Evolutionary conservation across 306 rosid genomes (phyloP), one percentile per base, ranked within the genome.

Genomic region (Potentilla sterilis): DNA sequence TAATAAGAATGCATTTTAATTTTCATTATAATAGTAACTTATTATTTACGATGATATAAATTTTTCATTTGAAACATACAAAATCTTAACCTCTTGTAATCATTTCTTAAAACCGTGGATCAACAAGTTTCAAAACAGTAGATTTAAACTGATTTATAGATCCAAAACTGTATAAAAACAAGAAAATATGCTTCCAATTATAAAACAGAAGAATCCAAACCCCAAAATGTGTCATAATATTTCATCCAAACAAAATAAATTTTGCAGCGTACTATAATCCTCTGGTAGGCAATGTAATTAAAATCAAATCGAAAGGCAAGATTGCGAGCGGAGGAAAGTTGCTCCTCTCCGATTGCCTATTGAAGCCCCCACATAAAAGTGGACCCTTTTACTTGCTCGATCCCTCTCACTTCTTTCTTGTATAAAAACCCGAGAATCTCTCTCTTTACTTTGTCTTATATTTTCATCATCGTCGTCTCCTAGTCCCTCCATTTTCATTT

Each of bases 231-330:
- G 18, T 2, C 38, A 11, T 13, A 9, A 58, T 22, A 58, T 3
- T 58, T 16, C 65, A 5, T 34, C 54, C 34, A 18, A 69, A 8
- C 4, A 14, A 37, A 72, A 12, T 16, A 7, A 37, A 52, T 52
- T 6, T 37, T 18, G 15, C 22, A 11, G 66, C 16, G 4, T 41
- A n/a, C 15, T 7, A 12, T 38, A 6, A 16, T 22, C 14, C 42
- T 24, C 3, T 73, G 77, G 55, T 2, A 41, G 32, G 2, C 21
- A 41, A 47, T 47, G 87, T 87, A 82, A 86, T 76, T 78, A 78
- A 35, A 47, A 43, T 0, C 9, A 77, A 85, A 80, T 58, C 51
- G 12, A 41, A 59, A 62, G 85, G 77, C 80, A 74, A 78, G 37
- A 51, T 5, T 5, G 79, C 61, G 75, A 62, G 1, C 0, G 10